Conservation (phyloP, 208 protist genomes). For the Angomonas deanei region DNA sequence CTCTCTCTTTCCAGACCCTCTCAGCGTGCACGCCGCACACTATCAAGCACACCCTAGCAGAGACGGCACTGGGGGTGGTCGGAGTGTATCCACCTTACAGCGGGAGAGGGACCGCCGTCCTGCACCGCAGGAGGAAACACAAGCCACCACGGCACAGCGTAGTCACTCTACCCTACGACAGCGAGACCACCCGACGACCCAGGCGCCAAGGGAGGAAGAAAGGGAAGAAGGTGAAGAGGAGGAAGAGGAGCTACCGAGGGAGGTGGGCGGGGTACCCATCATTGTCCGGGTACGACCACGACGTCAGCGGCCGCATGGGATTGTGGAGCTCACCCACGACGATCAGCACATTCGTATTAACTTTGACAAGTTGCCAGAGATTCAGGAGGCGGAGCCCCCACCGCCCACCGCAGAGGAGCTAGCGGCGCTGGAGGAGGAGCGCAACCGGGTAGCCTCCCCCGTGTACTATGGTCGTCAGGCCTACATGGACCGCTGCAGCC, state of each 20-base stretch:
- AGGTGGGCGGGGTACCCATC: not conserved
- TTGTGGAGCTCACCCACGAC: not conserved
- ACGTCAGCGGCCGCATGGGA: not conserved
- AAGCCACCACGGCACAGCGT: too few relatives aligned
- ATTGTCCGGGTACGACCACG: not conserved
- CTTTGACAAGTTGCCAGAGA: constrained; percentile 1
- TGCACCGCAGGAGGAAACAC: not conserved
- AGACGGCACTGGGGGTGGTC: not conserved
- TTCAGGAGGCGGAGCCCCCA: constrained; percentile 27
- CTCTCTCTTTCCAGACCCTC: too few relatives aligned
- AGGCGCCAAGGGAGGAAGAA: too few relatives aligned
- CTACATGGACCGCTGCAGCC: constrained; percentile 4
- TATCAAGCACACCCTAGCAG: not conserved
- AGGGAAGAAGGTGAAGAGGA: not conserved
- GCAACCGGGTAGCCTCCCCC: constrained; percentile 25
- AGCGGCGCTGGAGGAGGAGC: constrained; percentile 10
- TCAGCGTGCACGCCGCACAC: not conserved
- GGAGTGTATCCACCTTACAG: not conserved
- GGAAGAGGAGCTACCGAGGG: not conserved
- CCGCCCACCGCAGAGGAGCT: constrained; percentile 17
- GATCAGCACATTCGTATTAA: constrained; percentile 3
- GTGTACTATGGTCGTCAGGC: constrained; percentile 16
- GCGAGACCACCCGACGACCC: too few relatives aligned
- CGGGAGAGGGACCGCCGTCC: not conserved
- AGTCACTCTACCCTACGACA: too few relatives aligned